These are phyloP conservation scores for Amaranthus tricolor DNA, from an alignment of 179 eudicot genomes.

Conservation along the genomic window DNA sequence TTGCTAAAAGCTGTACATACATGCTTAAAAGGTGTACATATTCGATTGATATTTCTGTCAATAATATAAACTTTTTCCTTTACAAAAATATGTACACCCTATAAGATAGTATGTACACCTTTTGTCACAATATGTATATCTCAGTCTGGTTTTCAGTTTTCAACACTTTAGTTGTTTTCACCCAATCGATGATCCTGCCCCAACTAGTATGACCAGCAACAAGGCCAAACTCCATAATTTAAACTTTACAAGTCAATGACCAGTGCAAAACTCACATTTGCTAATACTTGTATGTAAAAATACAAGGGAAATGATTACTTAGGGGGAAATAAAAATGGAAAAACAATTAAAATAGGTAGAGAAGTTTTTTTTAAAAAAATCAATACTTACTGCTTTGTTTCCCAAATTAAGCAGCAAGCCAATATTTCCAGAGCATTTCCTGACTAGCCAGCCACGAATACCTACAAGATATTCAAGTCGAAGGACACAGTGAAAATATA, in stretches of 20 bases:
- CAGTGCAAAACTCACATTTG: background rate
- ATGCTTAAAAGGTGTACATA: too few species aligned
- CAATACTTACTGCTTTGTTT: slow-evolving; percentile 45
- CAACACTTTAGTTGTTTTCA: too few species aligned
- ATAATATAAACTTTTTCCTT: too few species aligned
- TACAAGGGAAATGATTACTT: background rate
- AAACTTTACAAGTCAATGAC: background rate
- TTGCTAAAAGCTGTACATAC: too few species aligned
- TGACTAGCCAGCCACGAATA: slow-evolving; percentile 88
- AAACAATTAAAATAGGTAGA: background rate
- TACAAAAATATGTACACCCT: too few species aligned
- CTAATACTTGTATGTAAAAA: background rate
- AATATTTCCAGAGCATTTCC: slow-evolving; percentile 91
- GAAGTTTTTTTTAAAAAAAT: background rate
- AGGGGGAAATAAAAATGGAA: background rate
- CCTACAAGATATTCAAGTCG: slow-evolving; percentile 39
- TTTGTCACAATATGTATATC: too few species aligned
- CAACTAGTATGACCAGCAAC: background rate
- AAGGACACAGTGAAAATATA: background rate
- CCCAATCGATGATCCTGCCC: too few species aligned
- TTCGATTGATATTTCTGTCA: too few species aligned
- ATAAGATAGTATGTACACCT: too few species aligned
- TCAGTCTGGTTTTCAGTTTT: too few species aligned
- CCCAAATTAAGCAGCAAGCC: slow-evolving; percentile 64
- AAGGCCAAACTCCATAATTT: background rate